Conservation (phyloP, 345 rosid species). For the Syzygium jambos region DNA sequence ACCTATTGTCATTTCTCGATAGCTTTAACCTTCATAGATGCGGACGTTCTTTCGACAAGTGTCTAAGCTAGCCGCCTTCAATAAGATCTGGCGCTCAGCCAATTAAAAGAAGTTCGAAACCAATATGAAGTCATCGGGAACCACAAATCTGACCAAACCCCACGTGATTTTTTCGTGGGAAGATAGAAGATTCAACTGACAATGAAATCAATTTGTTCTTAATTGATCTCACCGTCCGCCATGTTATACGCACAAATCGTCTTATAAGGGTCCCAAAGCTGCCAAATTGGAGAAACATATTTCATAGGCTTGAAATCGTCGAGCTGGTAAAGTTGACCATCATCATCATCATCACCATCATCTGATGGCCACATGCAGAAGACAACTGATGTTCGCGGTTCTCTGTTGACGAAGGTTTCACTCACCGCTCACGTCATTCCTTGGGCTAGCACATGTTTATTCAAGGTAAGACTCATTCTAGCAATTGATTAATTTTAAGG, state of each 20-base stretch:
- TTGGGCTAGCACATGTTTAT: background rate
- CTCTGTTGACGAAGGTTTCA: background rate
- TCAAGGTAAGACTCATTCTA: background rate
- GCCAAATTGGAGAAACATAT: background rate
- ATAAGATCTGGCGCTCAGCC: background rate
- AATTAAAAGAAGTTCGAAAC: background rate
- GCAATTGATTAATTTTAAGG: background rate
- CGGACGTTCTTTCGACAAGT: background rate
- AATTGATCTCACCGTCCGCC: background rate
- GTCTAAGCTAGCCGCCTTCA: background rate
- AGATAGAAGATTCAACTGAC: background rate
- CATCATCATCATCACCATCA: background rate
- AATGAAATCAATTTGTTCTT: background rate
- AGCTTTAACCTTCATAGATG: background rate
- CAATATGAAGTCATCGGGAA: background rate
- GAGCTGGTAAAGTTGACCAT: background rate
- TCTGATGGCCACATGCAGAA: background rate
- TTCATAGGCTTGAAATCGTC: background rate
- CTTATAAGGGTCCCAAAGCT: background rate
- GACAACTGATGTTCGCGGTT: background rate
- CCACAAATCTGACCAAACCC: background rate
- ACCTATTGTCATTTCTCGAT: background rate
- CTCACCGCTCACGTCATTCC: background rate
- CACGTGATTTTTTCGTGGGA: background rate
- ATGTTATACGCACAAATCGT: background rate